These are phyloP conservation scores for Lyophyllum shimeji DNA, from an alignment of 768 basidiomycete genomes.

Conservation along the genomic window DNA sequence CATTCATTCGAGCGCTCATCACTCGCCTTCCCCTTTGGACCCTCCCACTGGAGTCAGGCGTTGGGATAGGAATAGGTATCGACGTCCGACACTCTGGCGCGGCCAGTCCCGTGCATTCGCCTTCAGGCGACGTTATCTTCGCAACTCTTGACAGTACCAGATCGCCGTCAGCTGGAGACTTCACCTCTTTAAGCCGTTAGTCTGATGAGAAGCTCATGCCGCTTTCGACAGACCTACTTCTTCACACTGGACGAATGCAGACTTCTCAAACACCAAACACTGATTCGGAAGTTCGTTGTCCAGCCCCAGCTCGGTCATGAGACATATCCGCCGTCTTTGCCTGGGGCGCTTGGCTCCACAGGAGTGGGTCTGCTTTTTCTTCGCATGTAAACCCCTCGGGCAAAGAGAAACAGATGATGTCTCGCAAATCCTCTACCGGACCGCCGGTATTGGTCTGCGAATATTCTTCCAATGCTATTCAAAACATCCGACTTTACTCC, in stretches of 20 bases:
- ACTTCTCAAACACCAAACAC: not conserved
- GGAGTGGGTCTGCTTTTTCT: not conserved
- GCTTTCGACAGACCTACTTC: constrained; percentile 1
- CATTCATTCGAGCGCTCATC: not conserved
- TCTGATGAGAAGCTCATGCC: constrained; percentile 8
- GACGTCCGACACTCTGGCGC: not conserved
- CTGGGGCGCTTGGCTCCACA: constrained; percentile 1
- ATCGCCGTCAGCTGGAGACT: no score
- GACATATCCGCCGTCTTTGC: not conserved
- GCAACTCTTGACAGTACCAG: not conserved
- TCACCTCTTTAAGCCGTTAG: not conserved
- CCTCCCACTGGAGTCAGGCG: not conserved
- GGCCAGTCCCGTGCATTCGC: not conserved
- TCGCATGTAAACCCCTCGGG: not conserved
- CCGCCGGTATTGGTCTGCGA: constrained; percentile 1
- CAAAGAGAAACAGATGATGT: not conserved
- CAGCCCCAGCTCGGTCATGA: constrained; percentile 5
- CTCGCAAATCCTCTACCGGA: constrained; percentile 3
- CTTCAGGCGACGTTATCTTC: not conserved
- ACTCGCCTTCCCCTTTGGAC: not conserved
- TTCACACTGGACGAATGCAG: not conserved
- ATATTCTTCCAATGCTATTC: not conserved
- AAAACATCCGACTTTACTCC: not conserved
- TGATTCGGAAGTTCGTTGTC: constrained; percentile 2
- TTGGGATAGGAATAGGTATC: not conserved